Evolutionary conservation across 2,329 filamentous ascomycete genomes (phyloP).

Genomic region (Fonsecaea pugnacius): DNA sequence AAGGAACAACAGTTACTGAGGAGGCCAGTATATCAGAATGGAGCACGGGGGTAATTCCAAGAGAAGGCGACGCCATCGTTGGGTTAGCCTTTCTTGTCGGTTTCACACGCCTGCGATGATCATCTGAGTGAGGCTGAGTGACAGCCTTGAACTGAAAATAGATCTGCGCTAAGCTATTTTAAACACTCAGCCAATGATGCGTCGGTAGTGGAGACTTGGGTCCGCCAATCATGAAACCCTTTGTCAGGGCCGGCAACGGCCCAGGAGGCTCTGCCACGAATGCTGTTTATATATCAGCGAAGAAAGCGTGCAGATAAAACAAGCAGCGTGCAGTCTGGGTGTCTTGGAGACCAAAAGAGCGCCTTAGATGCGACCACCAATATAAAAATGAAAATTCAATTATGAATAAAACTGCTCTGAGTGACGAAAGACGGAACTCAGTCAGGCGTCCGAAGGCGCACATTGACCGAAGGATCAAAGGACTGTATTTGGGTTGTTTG

Average conservation of each 20-base stretch:
- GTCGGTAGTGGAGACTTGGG: neutral
- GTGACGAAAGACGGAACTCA: too few relatives aligned
- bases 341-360: too few relatives aligned
- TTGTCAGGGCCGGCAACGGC: neutral
- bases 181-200: neutral
- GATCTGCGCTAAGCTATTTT: neutral
- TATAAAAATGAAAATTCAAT: neutral
- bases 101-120: neutral
- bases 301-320: neutral
- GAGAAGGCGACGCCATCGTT: neutral
- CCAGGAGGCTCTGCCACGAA: neutral
- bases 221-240: neutral
- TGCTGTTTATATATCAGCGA: neutral
- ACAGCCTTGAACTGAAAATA: slow-evolving; percentile 2
- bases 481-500: neutral
- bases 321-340: neutral
- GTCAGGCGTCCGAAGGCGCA: too few relatives aligned
- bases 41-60: neutral
- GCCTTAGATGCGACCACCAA: neutral
- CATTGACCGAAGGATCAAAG: neutral
- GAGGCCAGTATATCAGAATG: neutral
- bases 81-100: neutral
- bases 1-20: neutral
- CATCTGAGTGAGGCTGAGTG: neutral
- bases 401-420: neutral